Evolutionary conservation across 768 basidiomycete genomes (phyloP).

Genomic region (Phaffia tasmanica): DNA sequence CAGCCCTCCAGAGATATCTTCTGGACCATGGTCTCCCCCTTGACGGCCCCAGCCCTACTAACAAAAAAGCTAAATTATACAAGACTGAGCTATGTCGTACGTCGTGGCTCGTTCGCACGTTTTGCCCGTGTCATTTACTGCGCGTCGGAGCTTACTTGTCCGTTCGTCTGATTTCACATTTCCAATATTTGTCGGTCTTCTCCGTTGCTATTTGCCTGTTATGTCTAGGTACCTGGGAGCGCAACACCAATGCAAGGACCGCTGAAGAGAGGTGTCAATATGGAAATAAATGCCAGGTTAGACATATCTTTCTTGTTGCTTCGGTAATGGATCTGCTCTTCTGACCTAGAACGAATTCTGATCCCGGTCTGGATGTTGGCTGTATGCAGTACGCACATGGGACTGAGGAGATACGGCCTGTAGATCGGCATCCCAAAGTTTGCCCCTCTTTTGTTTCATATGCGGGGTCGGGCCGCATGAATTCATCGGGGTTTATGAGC

Average conservation of each 20-base stretch:
- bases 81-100: slow-evolving; percentile 26
- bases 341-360: no score
- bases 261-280: slow-evolving; percentile 22
- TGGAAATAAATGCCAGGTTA: slow-evolving; percentile 18
- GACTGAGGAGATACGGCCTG: slow-evolving; percentile 19
- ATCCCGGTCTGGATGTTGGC: no score
- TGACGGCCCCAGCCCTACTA: slow-evolving; percentile 13
- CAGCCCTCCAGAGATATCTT: slow-evolving; percentile 13
- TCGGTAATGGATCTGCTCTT: neutral
- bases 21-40: slow-evolving; percentile 20
- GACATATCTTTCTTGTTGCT: neutral
- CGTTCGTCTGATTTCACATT: neutral
- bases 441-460: no score
- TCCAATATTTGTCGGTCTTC: no score
- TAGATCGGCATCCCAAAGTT: slow-evolving; percentile 21
- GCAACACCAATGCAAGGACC: slow-evolving; percentile 11
- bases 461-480: no score
- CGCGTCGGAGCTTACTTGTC: neutral
- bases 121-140: neutral
- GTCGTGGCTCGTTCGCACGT: neutral
- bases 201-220: neutral
- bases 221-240: slow-evolving; percentile 10
- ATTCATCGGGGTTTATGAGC: no score
- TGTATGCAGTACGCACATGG: slow-evolving; percentile 22
- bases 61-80: slow-evolving; percentile 22